Conservation (phyloP, 1,284 basidiomycete species). For the Cryptococcus sp. region DNA sequence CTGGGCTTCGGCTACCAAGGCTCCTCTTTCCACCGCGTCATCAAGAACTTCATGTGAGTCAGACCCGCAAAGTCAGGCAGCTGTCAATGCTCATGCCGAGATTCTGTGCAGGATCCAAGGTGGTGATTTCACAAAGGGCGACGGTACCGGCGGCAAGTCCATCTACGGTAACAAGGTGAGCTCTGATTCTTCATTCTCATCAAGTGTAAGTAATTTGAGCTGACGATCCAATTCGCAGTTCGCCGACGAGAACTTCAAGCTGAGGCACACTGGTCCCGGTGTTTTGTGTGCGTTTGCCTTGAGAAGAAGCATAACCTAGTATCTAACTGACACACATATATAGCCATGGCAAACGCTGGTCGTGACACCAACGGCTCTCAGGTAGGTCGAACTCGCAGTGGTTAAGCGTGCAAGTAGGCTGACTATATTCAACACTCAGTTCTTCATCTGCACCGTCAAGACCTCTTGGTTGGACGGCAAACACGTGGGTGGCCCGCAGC, state of each 20-base stretch:
- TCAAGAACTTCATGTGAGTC: conserved; percentile 67
- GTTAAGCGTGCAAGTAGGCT: neutral
- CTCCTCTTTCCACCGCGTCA: conserved; percentile 69
- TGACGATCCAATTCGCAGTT: conserved; percentile 50
- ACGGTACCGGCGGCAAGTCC: conserved; percentile 64
- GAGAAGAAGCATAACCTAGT: neutral
- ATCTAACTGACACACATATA: conserved; percentile 13
- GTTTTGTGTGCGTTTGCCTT: conserved; percentile 59
- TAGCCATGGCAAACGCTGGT: conserved; percentile 84
- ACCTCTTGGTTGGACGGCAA: conserved; percentile 64
- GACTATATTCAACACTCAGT: conserved; percentile 27
- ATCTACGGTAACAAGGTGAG: conserved; percentile 60
- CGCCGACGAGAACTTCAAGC: conserved; percentile 80
- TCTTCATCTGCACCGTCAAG: conserved; percentile 74
- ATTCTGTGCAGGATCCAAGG: conserved; percentile 60
- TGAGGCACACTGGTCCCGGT: conserved; percentile 82
- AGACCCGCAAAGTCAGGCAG: too few species aligned
- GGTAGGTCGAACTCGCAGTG: conserved; percentile 7
- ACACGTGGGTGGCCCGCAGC: conserved; percentile 40
- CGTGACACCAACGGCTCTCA: conserved; percentile 54
- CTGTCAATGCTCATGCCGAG: neutral
- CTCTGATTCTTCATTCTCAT: too few species aligned
- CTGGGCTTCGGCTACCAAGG: conserved; percentile 73
- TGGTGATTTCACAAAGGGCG: conserved; percentile 69
- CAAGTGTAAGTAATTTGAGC: too few species aligned